phyloP scores from a whole-genome alignment of 2,329 filamentous ascomycete species.

The Penicillium sp. region DNA sequence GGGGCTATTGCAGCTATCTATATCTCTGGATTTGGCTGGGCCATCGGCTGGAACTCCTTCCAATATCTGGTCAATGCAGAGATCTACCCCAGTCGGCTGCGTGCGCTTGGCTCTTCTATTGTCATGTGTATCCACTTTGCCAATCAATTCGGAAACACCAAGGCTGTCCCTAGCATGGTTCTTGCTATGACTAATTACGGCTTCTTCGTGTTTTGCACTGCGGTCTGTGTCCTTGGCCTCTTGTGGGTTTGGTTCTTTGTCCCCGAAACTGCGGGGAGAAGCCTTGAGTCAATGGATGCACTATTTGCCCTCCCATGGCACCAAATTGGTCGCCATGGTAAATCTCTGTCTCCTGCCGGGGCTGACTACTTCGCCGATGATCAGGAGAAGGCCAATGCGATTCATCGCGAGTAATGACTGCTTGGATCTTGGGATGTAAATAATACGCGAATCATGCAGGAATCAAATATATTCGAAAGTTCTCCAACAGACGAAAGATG shows the following conservation, averaged over 20 bases:
- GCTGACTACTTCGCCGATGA: not conserved
- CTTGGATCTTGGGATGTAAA: not conserved
- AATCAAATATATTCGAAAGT: not conserved
- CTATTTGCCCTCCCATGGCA: conserved; percentile 7
- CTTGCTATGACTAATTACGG: conserved; percentile 1
- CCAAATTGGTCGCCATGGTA: conserved; percentile 7
- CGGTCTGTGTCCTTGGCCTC: not conserved
- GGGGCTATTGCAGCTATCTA: conserved; percentile 2
- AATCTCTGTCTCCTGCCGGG: not conserved
- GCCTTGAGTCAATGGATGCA: conserved; percentile 4
- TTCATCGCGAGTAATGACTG: not conserved
- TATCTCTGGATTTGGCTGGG: conserved; percentile 5
- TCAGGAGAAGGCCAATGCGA: not conserved
- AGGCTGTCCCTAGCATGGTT: conserved; percentile 6
- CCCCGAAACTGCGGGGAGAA: not conserved
- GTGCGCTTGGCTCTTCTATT: not conserved
- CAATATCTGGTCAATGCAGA: conserved; percentile 11
- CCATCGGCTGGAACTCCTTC: conserved; percentile 7
- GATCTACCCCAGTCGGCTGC: not conserved
- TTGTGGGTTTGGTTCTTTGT: conserved; percentile 12
- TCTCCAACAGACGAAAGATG: no score
- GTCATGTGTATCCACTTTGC: conserved; percentile 9
- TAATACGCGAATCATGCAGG: not conserved
- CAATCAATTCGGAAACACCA: conserved; percentile 6
- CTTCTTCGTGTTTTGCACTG: not conserved